Conservation (phyloP, 768 basidiomycete species). For the Coprinopsis marcescibilis region DNA sequence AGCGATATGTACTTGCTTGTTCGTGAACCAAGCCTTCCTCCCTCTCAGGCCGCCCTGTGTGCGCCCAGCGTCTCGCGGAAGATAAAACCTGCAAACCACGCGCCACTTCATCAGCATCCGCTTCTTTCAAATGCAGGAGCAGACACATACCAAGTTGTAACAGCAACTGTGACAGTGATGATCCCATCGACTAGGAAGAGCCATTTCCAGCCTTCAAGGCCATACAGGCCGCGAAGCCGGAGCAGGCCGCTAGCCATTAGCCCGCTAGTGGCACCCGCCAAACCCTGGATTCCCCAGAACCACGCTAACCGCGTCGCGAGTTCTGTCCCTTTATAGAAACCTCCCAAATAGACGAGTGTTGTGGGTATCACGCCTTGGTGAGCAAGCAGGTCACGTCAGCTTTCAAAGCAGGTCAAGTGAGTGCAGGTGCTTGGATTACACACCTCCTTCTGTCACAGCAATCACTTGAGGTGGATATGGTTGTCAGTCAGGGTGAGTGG, state of each 20-base stretch:
- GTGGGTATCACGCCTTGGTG: slow-evolving; percentile 29
- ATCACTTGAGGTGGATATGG: slow-evolving; percentile 25
- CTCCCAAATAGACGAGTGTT: slow-evolving; percentile 36
- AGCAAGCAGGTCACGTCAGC: too few relatives aligned
- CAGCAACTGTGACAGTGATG: slow-evolving; percentile 29
- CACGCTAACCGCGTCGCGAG: slow-evolving; percentile 34
- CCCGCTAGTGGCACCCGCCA: slow-evolving; percentile 35
- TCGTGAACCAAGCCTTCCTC: slow-evolving; percentile 29
- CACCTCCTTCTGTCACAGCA: slow-evolving; percentile 35
- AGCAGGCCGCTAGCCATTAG: slow-evolving; percentile 36
- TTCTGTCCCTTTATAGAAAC: slow-evolving; percentile 39
- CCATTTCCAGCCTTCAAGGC: slow-evolving; percentile 38
- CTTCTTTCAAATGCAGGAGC: background rate
- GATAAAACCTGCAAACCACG: slow-evolving; percentile 32
- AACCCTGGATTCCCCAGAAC: slow-evolving; percentile 36
- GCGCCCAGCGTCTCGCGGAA: slow-evolving; percentile 23
- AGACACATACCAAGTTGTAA: slow-evolving; percentile 26
- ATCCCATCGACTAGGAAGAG: slow-evolving; percentile 34
- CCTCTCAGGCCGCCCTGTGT: slow-evolving; percentile 29
- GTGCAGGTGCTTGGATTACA: background rate
- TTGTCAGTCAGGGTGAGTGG: background rate
- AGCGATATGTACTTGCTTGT: slow-evolving; percentile 29
- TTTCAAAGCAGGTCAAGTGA: slow-evolving; percentile 13
- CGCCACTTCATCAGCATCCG: too few relatives aligned
- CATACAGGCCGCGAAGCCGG: slow-evolving; percentile 27